Base-by-base conservation (phyloP, 495 filamentous ascomycete genomes). In the Cudoniella acicularis region DNA sequence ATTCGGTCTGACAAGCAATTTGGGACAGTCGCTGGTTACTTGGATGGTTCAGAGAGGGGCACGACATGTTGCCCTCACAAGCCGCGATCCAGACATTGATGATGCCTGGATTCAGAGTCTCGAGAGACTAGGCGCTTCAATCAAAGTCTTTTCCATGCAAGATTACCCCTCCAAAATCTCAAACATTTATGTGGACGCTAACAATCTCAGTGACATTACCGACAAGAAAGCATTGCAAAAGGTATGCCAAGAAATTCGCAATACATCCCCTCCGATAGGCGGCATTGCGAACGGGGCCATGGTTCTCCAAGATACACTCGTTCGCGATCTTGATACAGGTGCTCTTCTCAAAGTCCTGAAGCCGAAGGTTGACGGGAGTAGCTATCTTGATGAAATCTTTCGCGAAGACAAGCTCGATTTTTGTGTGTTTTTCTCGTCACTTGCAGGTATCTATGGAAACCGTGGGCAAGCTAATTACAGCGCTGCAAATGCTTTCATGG, bases 21-120 rank as follows among this genome's bases (percentile, higher is more conserved):
- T 87, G 3, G 85, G 83, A 16, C 75, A 77, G 53, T 86, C 83
- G 13, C 64, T 87, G 1, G 83, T 80, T 61, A 67, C 74, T 1
- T 81, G 84, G 63, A 81, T 88, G 70, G 71, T 76, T 1, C 26
- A 68, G 1, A 72, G 81, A 20, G 85, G 85, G 0, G 84, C 84
- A 0, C 61, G 73, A 2, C 68, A 79, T 58, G 72, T 88, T 45
- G 76, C 77, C 10, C 55, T 88, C 3, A 79, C 79, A 1, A 87
- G 83, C 60, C 79, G 85, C 2, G 77, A 72, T n/a, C 83, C 83
- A 1, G 73, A 73, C 13, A 63, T 82, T 16, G 70, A 82, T 24
- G 65, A 73, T 0, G 61, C 63, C 3, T 87, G 83, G 82, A 62
- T 78, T 42, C 52, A 59, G 2, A 67, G 72, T 30, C 68, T 83